These are phyloP conservation scores for Kazachstania sp. DNA, from an alignment of 1,139 yeast genomes.

Conservation along the genomic window DNA sequence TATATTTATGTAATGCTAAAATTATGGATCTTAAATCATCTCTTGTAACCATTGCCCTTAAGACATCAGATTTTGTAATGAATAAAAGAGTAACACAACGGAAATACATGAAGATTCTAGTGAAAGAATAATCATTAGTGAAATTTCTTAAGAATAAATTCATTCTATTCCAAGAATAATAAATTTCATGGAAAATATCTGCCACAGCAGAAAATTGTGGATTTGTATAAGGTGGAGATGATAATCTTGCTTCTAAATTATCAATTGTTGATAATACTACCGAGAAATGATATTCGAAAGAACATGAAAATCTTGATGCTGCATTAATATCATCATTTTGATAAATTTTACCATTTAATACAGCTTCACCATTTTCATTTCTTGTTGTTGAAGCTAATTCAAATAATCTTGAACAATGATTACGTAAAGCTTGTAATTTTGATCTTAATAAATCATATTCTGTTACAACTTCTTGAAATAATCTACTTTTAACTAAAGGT, in stretches of 20 bases:
- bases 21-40: slow-evolving; percentile 14
- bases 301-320: slow-evolving; percentile 13
- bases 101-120: slow-evolving; percentile 11
- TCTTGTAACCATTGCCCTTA: slow-evolving; percentile 6
- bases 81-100: slow-evolving; percentile 14
- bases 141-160: slow-evolving; percentile 11
- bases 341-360: not conserved
- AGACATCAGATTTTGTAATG: slow-evolving; percentile 11
- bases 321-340: slow-evolving; percentile 9
- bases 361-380: not conserved
- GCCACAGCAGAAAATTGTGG: slow-evolving; percentile 4
- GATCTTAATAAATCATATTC: slow-evolving; percentile 9
- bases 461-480: slow-evolving; percentile 16
- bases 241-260: slow-evolving; percentile 20
- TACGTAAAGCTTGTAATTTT: slow-evolving; percentile 17
- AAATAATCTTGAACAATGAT: slow-evolving; percentile 16
- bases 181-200: slow-evolving; percentile 4
- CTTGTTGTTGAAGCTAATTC: slow-evolving; percentile 12
- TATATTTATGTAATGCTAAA: slow-evolving; percentile 14
- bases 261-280: slow-evolving; percentile 14
- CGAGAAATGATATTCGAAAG: slow-evolving; percentile 13
- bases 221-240: slow-evolving; percentile 6
- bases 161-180: slow-evolving; percentile 17
- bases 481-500: slow-evolving; percentile 11
- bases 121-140: slow-evolving; percentile 15